Evolutionary conservation across 139 green algal genomes (phyloP).

Genomic region (Diplosphaera chodatii): DNA sequence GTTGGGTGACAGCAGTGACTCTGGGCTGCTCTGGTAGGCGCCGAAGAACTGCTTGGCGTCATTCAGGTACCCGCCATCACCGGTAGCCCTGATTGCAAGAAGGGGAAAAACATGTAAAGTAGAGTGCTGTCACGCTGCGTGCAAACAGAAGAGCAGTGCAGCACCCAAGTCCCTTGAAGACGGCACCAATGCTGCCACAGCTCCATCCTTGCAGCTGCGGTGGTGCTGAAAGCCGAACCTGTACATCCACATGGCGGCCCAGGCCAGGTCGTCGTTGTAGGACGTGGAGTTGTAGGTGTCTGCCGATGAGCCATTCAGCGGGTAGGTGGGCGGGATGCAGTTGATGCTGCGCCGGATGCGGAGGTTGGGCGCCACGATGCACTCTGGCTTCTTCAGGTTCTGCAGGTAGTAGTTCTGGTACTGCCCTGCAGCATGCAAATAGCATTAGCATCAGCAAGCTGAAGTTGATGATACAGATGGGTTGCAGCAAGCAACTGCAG

Average conservation of each 20-base stretch:
- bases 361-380: constrained; percentile 1
- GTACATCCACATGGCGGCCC: constrained; percentile 41
- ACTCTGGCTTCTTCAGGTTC: background rate
- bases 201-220: no score
- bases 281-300: constrained; percentile 23
- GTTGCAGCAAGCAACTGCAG: background rate
- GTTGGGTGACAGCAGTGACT: constrained; percentile 13
- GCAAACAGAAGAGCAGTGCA: no score
- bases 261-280: constrained; percentile 34
- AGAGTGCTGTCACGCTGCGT: no score
- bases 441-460: no score
- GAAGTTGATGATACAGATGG: no score
- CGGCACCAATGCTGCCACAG: no score
- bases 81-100: background rate
- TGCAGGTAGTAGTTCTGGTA: constrained; percentile 2
- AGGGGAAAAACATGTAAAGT: no score
- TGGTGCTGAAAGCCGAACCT: no score
- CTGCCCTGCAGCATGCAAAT: background rate
- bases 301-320: constrained; percentile 34
- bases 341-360: background rate
- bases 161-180: no score
- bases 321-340: constrained; percentile 18
- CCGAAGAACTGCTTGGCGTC: background rate
- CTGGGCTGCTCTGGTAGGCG: constrained; percentile 8
- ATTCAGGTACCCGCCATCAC: background rate